These are phyloP conservation scores for Lasiosphaeriaceae sp. DNA, from an alignment of 495 filamentous ascomycete genomes.

Conservation along the genomic window DNA sequence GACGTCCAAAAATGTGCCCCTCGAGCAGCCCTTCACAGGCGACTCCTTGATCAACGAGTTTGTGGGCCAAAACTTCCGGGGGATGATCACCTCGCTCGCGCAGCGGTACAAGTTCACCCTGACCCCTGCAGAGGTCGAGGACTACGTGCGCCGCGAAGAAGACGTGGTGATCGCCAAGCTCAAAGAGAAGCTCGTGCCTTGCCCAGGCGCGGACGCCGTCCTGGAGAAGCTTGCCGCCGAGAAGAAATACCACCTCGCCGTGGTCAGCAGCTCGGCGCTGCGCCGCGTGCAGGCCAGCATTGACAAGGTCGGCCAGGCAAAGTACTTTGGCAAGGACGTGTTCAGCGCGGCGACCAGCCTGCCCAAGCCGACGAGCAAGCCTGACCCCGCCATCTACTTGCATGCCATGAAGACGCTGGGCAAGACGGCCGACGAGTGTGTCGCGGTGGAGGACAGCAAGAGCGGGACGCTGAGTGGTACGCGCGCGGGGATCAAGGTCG, in stretches of 20 bases:
- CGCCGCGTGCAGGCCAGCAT: conserved; percentile 75
- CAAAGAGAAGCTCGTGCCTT: conserved; percentile 61
- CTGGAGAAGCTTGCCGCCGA: conserved; percentile 59
- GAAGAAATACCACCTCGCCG: conserved; percentile 71
- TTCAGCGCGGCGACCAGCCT: conserved; percentile 83
- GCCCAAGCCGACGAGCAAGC: conserved; percentile 77
- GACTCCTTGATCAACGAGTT: conserved; percentile 78
- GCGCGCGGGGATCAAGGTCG: conserved; percentile 74
- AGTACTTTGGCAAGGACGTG: conserved; percentile 75
- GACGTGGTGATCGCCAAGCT: conserved; percentile 82
- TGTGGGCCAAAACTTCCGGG: conserved; percentile 94
- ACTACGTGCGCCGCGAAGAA: conserved; percentile 75
- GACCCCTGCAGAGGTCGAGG: conserved; percentile 62
- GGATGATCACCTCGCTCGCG: conserved; percentile 71
- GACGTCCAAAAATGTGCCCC: conserved; percentile 54
- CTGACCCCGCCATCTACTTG: conserved; percentile 89
- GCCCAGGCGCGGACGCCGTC: conserved; percentile 66
- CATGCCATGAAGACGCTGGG: conserved; percentile 72
- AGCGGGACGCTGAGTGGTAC: conserved; percentile 77
- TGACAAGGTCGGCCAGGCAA: conserved; percentile 74
- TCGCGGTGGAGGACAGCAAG: conserved; percentile 89
- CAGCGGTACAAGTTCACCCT: conserved; percentile 72
- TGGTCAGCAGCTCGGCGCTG: conserved; percentile 77
- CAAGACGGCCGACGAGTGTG: conserved; percentile 68
- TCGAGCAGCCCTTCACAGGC: conserved; percentile 68